Conservation (phyloP, 306 rosid species). For the Dryas alaskensis region DNA sequence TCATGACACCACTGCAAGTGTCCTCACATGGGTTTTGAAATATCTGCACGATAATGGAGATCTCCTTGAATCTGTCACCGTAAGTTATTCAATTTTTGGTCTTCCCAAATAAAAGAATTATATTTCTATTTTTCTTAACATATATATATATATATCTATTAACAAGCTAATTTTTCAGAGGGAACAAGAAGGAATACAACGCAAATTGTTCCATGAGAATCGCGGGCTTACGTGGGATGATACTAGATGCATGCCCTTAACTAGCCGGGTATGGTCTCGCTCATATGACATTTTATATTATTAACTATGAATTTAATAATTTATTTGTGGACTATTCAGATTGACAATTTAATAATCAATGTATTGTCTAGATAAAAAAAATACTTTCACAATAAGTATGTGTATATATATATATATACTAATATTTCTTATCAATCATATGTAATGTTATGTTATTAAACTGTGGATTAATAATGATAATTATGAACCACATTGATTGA, state of each 20-base stretch:
- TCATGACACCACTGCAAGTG: conserved; percentile 91
- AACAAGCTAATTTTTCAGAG: conserved; percentile 38
- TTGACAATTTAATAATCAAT: too few species aligned
- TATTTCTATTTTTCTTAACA: too few species aligned
- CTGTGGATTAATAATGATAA: too few species aligned
- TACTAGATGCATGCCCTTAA: conserved; percentile 66
- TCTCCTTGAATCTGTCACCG: conserved; percentile 63
- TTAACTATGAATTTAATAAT: background rate
- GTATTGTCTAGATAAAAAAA: too few species aligned
- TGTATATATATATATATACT: too few species aligned
- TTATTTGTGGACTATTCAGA: too few species aligned
- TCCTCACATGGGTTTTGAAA: conserved; percentile 75
- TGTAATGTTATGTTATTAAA: too few species aligned
- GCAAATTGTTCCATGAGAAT: conserved; percentile 31
- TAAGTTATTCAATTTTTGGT: conserved; percentile 3
- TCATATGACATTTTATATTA: background rate
- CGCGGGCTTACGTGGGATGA: conserved; percentile 82
- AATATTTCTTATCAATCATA: background rate
- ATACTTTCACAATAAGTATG: too few species aligned
- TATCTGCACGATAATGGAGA: conserved; percentile 61
- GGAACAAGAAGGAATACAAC: conserved; percentile 68
- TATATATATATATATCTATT: background rate
- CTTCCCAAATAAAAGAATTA: background rate
- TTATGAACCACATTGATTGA: background rate
- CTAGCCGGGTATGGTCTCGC: conserved; percentile 41